Percentiles rank a stretch among this genome's conserved stretches.
Evolutionary conservation across 2,329 filamentous ascomycete species (phyloP).

Genomic region (Fusarium sp.): DNA sequence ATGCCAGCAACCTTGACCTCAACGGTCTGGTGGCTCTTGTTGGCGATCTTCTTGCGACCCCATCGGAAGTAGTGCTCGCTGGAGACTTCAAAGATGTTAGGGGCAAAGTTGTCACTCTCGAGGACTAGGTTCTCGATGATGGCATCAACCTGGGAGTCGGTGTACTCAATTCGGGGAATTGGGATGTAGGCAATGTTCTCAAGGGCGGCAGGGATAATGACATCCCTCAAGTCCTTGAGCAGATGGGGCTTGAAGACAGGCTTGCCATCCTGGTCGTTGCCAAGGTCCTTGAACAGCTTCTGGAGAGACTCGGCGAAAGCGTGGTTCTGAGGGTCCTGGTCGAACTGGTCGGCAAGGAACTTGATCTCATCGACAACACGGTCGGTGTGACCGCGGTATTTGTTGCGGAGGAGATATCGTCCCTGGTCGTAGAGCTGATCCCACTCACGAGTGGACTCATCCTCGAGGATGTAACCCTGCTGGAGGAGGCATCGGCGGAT

Average conservation of each 20-base stretch:
- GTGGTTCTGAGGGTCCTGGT: constrained; percentile 86
- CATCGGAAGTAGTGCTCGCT: constrained; percentile 96
- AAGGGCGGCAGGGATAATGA: constrained; percentile 85
- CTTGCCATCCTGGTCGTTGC: constrained; percentile 85
- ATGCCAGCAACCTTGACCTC: constrained; percentile 89
- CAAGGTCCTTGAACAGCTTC: constrained; percentile 89
- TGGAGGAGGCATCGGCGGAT: constrained; percentile 86
- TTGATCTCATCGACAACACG: constrained; percentile 89
- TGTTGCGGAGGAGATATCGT: constrained; percentile 84
- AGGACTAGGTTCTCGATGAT: constrained; percentile 95
- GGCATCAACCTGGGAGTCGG: constrained; percentile 83
- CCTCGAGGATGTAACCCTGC: constrained; percentile 90
- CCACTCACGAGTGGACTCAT: constrained; percentile 82
- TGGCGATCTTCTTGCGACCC: constrained; percentile 87
- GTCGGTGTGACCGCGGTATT: constrained; percentile 87
- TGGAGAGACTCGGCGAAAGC: constrained; percentile 78
- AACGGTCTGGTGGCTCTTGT: constrained; percentile 81
- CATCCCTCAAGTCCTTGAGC: constrained; percentile 85
- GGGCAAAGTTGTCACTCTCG: constrained; percentile 96
- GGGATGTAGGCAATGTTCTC: constrained; percentile 90
- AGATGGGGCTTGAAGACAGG: constrained; percentile 91
- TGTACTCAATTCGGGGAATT: constrained; percentile 92
- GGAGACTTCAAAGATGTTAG: constrained; percentile 87
- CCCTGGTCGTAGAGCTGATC: constrained; percentile 86
- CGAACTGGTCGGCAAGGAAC: constrained; percentile 89